Base-by-base conservation (phyloP, 805 yeast species). In the Cyberlindnera galapagoensis region DNA sequence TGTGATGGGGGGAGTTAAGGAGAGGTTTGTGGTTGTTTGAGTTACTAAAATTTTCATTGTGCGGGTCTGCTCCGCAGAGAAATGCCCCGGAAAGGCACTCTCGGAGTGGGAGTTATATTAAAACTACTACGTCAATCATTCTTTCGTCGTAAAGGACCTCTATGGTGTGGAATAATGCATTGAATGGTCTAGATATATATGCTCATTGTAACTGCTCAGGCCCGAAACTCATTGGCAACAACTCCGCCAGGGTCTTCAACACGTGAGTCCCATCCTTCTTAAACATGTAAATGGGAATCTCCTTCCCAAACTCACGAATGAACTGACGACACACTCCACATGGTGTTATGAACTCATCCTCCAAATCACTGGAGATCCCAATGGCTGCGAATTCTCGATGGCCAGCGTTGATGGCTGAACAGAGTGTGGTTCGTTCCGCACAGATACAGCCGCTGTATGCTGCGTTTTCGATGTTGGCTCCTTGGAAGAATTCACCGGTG, bases 281-380 rank as follows among this genome's bases (percentile, higher is more conserved):
- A 51, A 76, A 80, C 92, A 90, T 80, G 52, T 69, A 74, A 3
- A 90, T 57, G 0, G 83, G 81, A 18, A 74, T 50, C 7, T 68
- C 63, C 7, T 54, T 49, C 0, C 77, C 72, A 55, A 88, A 90
- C 55, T 90, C 98, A 23, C 95, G 65, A 20, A 90, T 74, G 34
- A 81, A 73, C 57, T 90, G 98, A 33, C 98, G 67, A 51, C 98
- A 90, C 22, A 92, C 79, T 4, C 98, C 98, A 55, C 98, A 90
- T 0, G 98, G 98, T 8, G 88, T 65, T 9, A 82, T 76, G 19
- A 78, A 43, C 18, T 46, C 70, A 2, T 68, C 69, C 2, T 52
- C 49, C 26, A 68, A 45, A 49, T 80, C 88, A 15, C 83, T 69
- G 4, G 82, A 63, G 8, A 85, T 71, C 4, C 80, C 94, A 35